Conservation (phyloP, 352 stramenopile species). For the Achlya hypogyna region DNA sequence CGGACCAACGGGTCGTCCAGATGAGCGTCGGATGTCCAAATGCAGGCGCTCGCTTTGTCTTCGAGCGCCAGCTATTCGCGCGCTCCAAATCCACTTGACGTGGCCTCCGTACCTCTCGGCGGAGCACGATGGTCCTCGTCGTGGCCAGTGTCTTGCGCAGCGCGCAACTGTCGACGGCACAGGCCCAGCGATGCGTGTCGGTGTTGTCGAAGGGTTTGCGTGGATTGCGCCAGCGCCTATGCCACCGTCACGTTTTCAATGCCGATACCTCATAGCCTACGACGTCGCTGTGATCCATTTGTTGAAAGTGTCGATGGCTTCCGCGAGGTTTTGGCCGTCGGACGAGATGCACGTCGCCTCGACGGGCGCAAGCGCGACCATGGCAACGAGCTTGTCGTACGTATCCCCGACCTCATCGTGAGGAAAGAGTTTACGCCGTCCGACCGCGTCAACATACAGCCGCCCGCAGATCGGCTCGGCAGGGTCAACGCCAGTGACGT, state of each 20-base stretch:
- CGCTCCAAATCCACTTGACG: neutral
- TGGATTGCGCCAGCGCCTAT: conserved; percentile 13
- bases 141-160: neutral
- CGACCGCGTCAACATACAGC: neutral
- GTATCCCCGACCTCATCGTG: neutral
- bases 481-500: neutral
- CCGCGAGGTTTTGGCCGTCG: neutral
- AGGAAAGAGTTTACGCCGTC: conserved; percentile 6
- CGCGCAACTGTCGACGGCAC: neutral
- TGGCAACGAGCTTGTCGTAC: neutral
- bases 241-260: neutral
- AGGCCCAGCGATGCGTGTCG: neutral
- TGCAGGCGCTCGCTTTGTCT: neutral
- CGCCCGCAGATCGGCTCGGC: neutral
- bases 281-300: neutral
- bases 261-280: neutral
- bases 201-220: neutral
- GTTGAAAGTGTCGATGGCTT: conserved; percentile 1
- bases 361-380: conserved; percentile 4
- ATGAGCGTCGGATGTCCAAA: neutral
- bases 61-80: neutral
- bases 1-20: neutral
- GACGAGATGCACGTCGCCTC: neutral
- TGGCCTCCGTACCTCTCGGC: neutral
- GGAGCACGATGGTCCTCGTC: neutral